Evolutionary conservation across 177 flowering plant species (phyloP).

Genomic region (Vitis hybrid): DNA sequence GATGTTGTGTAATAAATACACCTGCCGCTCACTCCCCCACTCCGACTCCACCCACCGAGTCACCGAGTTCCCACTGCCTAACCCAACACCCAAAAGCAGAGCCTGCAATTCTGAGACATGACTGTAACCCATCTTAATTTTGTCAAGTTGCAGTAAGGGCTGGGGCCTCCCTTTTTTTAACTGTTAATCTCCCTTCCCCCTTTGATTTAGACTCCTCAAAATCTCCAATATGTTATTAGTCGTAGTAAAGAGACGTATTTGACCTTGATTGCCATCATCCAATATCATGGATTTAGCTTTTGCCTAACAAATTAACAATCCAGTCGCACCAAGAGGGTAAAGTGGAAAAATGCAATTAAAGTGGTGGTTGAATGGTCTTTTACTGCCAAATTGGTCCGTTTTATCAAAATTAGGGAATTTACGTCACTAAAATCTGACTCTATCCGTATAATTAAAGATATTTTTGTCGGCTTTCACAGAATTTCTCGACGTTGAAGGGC

Average conservation of each 20-base stretch:
- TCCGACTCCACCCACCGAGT: neutral
- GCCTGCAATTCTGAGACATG: constrained; percentile 13
- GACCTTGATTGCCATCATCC: too few species aligned
- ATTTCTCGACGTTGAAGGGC: constrained; percentile 14
- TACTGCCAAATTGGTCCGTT: neutral
- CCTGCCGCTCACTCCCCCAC: neutral
- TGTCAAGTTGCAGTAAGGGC: constrained; percentile 19
- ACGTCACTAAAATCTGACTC: constrained; percentile 2
- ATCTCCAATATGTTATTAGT: too few species aligned
- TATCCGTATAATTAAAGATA: constrained; percentile 12
- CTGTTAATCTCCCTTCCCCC: neutral
- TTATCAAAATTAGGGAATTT: neutral
- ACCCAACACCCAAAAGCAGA: neutral
- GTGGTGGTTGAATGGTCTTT: constrained; percentile 7
- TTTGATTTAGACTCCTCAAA: neutral
- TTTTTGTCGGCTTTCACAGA: constrained; percentile 19
- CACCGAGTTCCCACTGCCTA: too few species aligned
- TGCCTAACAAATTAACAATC: too few species aligned
- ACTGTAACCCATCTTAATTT: constrained; percentile 23
- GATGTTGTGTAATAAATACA: constrained; percentile 22
- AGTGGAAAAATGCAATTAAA: too few species aligned
- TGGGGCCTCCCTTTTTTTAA: constrained; percentile 14
- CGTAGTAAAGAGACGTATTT: too few species aligned
- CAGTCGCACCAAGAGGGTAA: too few species aligned
- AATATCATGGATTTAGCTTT: too few species aligned